A percentile compares a stretch with the other conserved stretches of the same genome.
Conservation (phyloP, 139 green algal species). For the Chlamydomonas applanata region DNA sequence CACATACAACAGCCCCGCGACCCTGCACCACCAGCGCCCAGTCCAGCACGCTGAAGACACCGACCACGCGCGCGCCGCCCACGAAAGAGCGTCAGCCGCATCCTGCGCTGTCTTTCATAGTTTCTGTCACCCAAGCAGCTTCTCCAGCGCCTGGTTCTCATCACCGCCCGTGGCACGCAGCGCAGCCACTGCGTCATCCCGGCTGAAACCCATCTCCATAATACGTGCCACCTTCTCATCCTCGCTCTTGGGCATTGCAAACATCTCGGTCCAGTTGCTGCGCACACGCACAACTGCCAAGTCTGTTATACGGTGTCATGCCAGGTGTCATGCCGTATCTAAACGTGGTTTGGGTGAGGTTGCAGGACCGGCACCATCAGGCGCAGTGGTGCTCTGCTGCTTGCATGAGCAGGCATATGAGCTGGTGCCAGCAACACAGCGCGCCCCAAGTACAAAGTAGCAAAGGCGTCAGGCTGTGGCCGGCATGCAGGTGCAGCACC, state of each 20-base stretch:
- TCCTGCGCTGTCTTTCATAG: too few relatives aligned
- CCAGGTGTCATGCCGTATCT: too few relatives aligned
- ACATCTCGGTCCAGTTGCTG: slow-evolving; percentile 57
- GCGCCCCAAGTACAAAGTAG: not conserved
- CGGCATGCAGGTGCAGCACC: too few relatives aligned
- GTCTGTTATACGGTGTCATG: too few relatives aligned
- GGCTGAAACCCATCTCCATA: slow-evolving; percentile 83
- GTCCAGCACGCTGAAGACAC: too few relatives aligned
- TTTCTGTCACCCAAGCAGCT: slow-evolving; percentile 60
- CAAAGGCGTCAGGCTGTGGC: not conserved
- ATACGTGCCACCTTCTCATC: slow-evolving; percentile 24
- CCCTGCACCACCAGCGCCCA: too few relatives aligned
- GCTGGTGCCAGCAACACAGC: too few relatives aligned
- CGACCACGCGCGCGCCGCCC: too few relatives aligned
- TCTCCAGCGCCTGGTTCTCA: slow-evolving; percentile 76
- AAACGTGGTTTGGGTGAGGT: slow-evolving; percentile 30
- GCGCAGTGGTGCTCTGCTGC: not conserved
- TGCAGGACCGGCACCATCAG: too few relatives aligned
- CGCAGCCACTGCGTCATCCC: slow-evolving; percentile 46
- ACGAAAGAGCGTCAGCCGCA: too few relatives aligned
- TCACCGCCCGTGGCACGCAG: slow-evolving; percentile 60
- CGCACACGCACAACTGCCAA: slow-evolving; percentile 48
- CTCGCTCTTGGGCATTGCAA: slow-evolving; percentile 37
- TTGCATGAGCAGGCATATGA: too few relatives aligned
- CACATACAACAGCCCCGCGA: too few relatives aligned